Evolutionary conservation across 2,329 filamentous ascomycete genomes (phyloP).

Genomic region (Neopestalotiopsis sp.): DNA sequence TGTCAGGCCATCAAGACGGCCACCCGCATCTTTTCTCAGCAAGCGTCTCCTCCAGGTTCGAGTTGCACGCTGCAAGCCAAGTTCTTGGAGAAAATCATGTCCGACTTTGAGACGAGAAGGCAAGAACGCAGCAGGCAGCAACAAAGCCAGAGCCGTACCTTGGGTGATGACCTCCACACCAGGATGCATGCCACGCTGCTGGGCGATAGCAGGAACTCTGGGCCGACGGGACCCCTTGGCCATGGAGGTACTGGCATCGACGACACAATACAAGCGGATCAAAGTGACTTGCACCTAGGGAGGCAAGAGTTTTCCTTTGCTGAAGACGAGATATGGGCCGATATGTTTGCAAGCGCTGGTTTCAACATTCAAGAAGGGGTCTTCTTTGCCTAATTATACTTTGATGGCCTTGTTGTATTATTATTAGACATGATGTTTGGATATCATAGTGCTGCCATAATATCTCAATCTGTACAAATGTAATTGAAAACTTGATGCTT

Average conservation of each 20-base stretch:
- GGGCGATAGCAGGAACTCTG: background rate
- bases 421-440: background rate
- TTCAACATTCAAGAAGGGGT: conserved; percentile 3
- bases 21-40: conserved; percentile 3
- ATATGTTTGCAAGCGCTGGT: conserved; percentile 7
- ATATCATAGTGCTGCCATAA: no score
- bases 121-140: background rate
- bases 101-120: background rate
- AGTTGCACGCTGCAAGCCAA: conserved; percentile 10
- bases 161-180: background rate
- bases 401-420: background rate
- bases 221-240: no score
- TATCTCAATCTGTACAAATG: no score
- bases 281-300: background rate
- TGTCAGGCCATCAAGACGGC: background rate
- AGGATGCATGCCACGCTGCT: background rate
- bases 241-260: background rate
- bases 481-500: no score
- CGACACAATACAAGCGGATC: background rate
- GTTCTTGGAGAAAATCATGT: conserved; percentile 10
- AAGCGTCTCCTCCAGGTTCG: conserved; percentile 6
- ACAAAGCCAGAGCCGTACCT: background rate
- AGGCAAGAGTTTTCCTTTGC: background rate
- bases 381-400: background rate
- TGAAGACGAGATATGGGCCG: conserved; percentile 3